These are phyloP conservation scores for Aspergillus alliaceus DNA, from an alignment of 2,329 filamentous ascomycete species.

Conservation along the genomic window DNA sequence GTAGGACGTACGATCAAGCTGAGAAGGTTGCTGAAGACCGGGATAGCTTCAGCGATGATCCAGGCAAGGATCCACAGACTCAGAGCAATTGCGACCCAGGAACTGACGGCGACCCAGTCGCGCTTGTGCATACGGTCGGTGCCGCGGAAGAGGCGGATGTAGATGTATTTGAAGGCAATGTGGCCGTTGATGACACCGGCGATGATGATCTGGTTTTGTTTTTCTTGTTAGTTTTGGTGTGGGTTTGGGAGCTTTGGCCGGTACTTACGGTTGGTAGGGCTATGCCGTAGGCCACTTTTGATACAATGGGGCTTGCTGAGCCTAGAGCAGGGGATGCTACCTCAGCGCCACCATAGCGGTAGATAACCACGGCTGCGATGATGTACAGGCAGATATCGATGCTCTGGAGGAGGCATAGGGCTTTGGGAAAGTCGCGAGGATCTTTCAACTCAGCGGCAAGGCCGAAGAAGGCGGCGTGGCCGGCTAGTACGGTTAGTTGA, in stretches of 20 bases:
- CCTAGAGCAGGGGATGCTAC: slow-evolving; percentile 68
- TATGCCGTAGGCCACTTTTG: slow-evolving; percentile 67
- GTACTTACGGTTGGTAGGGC: slow-evolving; percentile 62
- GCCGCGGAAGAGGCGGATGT: slow-evolving; percentile 61
- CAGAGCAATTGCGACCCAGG: slow-evolving; percentile 60
- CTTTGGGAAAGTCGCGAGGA: slow-evolving; percentile 61
- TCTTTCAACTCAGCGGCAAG: slow-evolving; percentile 65
- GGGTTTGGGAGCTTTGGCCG: neutral
- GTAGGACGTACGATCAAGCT: slow-evolving; percentile 52
- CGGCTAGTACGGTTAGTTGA: slow-evolving; percentile 52
- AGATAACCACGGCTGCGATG: slow-evolving; percentile 66
- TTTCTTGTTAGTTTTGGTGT: neutral
- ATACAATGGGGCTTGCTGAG: slow-evolving; percentile 56
- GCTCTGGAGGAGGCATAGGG: slow-evolving; percentile 61
- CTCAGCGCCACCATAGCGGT: slow-evolving; percentile 62
- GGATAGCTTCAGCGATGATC: slow-evolving; percentile 68
- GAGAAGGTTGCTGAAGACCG: slow-evolving; percentile 67
- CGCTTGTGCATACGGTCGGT: slow-evolving; percentile 56
- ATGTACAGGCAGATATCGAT: slow-evolving; percentile 64
- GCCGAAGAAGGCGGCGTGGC: slow-evolving; percentile 68
- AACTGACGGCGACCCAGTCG: slow-evolving; percentile 52
- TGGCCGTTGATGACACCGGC: slow-evolving; percentile 70
- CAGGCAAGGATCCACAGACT: slow-evolving; percentile 62
- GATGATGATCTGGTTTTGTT: slow-evolving; percentile 59
- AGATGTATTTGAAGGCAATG: slow-evolving; percentile 66